Base-by-base conservation (phyloP, 1,139 yeast species). In the Yamadazyma songkhlaensis region DNA sequence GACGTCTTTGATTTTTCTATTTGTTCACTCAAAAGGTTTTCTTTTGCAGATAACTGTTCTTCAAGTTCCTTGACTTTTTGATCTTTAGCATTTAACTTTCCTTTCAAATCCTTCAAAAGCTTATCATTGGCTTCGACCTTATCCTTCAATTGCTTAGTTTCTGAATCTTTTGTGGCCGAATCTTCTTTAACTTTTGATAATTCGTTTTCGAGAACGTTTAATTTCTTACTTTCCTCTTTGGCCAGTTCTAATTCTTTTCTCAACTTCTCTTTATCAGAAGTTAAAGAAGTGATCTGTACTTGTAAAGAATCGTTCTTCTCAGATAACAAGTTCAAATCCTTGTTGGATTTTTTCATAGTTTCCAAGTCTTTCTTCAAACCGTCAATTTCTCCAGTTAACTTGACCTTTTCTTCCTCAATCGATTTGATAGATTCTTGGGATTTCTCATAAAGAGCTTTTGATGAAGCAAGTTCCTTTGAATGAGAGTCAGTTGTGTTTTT, bases 291-390 rank as follows among this genome's bases (percentile, higher is more conserved):
- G 7, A 28, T 15, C 10, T 36, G 14, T 11, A 9, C 29, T 24
- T 39, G 32, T 31, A 38, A 29, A 12, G 25, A 35, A n/a, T 33
- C 34, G 29, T 32, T 14, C 12, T 30, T 29, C 4, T 30, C 30
- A 8, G 29, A 31, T 9, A 38, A 22, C 15, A 37, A 25, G 17
- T 59, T 58, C n/a, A 69, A 37, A 6, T 58, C 53, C 1, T 45
- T 47, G 8, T 29, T 30, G 20, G 40, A 32, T 9, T 32, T 32
- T 20, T 54, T 51, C 36, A 59, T 35, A 1, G 41, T 23, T 17
- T 39, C 41, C 2, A 60, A 35, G 27, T 64, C 55, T n/a, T 34
- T 41, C 7, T 26, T 24, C 39, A 29, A 37, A 21, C 25, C 13
- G 3, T 20, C 10, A 9, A 20, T n/a, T 21, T 35, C 23, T 7